A percentile compares a stretch with the other conserved stretches of the same genome.
These are phyloP conservation scores for Lasiosphaeris hirsuta DNA, from an alignment of 495 filamentous ascomycete species.

Conservation along the genomic window DNA sequence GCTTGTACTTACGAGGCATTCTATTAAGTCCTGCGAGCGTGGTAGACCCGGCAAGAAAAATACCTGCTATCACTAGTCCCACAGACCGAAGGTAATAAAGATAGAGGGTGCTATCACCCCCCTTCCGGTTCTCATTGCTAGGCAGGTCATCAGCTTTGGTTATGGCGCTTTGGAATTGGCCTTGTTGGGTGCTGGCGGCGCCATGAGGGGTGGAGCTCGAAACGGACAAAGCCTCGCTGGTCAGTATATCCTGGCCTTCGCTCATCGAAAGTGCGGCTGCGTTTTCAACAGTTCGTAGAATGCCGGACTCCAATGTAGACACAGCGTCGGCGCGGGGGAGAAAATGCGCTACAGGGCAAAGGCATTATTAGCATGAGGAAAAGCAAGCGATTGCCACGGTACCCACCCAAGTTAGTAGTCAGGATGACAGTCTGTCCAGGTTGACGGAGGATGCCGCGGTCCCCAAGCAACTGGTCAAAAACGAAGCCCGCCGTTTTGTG, in stretches of 20 bases:
- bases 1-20: background rate
- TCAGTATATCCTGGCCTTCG: background rate
- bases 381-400: constrained; percentile 6
- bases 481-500: constrained; percentile 53
- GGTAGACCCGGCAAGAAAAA: background rate
- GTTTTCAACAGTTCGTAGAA: background rate
- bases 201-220: background rate
- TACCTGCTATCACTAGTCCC: background rate
- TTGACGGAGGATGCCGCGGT: constrained; percentile 14
- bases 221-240: no score
- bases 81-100: constrained; percentile 2
- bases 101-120: background rate
- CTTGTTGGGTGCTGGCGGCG: background rate
- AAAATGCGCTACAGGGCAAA: background rate
- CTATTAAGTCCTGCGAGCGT: background rate
- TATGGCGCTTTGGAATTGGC: background rate
- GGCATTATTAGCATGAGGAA: background rate
- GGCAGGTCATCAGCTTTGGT: background rate
- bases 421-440: constrained; percentile 7
- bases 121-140: background rate
- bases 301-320: background rate
- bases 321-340: background rate
- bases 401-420: constrained; percentile 14
- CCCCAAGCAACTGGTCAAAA: constrained; percentile 48
- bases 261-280: background rate